Percentiles rank a stretch among this genome's conserved stretches.
These are phyloP conservation scores for Angomonas desouzai DNA, from an alignment of 208 protist genomes.

Conservation along the genomic window DNA sequence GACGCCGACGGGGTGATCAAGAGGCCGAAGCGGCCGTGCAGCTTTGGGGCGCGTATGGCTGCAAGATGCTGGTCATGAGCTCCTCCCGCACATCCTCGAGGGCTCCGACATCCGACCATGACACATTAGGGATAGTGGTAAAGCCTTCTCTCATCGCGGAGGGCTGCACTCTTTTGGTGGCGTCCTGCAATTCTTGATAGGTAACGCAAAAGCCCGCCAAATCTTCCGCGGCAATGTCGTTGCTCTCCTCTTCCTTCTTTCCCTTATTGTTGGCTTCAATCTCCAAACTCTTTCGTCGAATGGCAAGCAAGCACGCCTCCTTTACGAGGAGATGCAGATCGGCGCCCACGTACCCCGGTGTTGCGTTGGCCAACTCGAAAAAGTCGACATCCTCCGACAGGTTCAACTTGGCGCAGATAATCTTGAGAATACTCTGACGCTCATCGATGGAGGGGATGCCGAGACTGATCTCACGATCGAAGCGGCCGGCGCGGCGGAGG, in stretches of 20 bases:
- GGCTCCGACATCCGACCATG: conserved; percentile 97
- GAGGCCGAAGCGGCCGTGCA: conserved; percentile 89
- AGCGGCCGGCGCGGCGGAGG: conserved; percentile 95
- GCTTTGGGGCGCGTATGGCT: conserved; percentile 89
- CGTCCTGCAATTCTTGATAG: conserved; percentile 81
- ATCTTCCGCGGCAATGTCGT: conserved; percentile 6
- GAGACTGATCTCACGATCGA: conserved; percentile 96
- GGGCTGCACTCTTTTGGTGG: conserved; percentile 96
- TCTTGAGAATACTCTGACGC: conserved; percentile 84
- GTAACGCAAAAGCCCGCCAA: conserved; percentile 71
- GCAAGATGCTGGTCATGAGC: conserved; percentile 87
- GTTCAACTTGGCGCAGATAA: conserved; percentile 82
- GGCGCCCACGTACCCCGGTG: conserved; percentile 98
- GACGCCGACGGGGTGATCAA: conserved; percentile 91
- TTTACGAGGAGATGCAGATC: conserved; percentile 96
- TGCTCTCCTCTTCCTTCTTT: not conserved
- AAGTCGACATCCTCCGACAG: conserved; percentile 91
- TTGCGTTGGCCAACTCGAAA: conserved; percentile 91
- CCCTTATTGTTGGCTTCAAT: conserved; percentile 31
- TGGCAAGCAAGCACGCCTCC: conserved; percentile 88
- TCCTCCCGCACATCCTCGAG: conserved; percentile 93
- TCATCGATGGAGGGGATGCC: conserved; percentile 95
- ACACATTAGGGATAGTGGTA: conserved; percentile 96
- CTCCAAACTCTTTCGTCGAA: conserved; percentile 79
- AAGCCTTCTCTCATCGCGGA: conserved; percentile 96